Base-by-base conservation (phyloP, 2,329 filamentous ascomycete genomes). In the Stagonosporopsis tanaceti region DNA sequence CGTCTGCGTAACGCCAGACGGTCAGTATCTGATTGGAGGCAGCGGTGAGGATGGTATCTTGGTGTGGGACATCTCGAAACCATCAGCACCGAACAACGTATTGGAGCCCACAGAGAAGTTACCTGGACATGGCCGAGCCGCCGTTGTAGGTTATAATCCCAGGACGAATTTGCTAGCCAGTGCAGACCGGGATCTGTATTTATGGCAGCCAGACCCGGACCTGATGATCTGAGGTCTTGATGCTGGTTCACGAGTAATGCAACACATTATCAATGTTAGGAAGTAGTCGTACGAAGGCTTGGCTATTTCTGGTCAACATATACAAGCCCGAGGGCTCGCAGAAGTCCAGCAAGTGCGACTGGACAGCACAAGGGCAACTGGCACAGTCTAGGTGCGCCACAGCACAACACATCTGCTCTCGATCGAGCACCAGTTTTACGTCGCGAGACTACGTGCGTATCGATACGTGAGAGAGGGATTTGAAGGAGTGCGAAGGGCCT, bases 151-250 rank as follows among this genome's bases (percentile, higher is more conserved):
- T 22, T 95, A 93, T 75, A 98, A 97, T 73, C 95, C 93, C 25
- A 85, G 93, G 47, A 95, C 90, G 77, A 97, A 98, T 76, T 88
- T 97, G 80, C 85, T 98, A 65, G 93, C 92, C 8, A 95, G 89
- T 41, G 95, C 92, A 3, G 93, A 98, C 68, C 89, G 89, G 70
- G 93, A 97, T 50, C 64, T 82, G n/a, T 69, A 78, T 52, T 66
- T 83, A 15, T 83, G 81, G 81, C 64, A 80, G 57, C 80, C 80
- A 20, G 80, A 82, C 66, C 66, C 74, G 14, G 80, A 82, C 63
- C 53, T 75, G 11, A 74, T 76, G 69, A 70, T 75, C 50, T 76
- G 62, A 67, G 46, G 11, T 27, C 28, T 7, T 4, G 9, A 27
- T 17, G 22, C 7, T 30, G 24, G 17, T n/a, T 27, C 9, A 25